These are phyloP conservation scores for Phyllosticta citribraziliensis DNA, from an alignment of 2,329 filamentous ascomycete species.

Conservation along the genomic window DNA sequence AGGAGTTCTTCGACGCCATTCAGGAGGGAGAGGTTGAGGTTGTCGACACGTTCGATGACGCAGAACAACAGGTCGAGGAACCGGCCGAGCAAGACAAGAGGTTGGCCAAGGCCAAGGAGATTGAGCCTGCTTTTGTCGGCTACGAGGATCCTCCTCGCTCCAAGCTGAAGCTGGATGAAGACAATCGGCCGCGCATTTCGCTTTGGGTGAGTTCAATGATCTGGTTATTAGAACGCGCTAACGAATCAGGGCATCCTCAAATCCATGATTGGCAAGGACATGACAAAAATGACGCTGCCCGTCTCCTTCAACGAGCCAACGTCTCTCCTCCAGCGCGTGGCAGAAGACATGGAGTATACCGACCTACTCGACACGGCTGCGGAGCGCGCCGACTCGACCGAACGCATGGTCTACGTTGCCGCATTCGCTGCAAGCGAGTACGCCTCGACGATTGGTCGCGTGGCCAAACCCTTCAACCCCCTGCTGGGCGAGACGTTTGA, in stretches of 20 bases:
- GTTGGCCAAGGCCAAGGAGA: conserved; percentile 47
- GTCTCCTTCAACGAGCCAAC: conserved; percentile 99
- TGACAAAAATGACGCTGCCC: conserved; percentile 98
- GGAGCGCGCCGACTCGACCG: conserved; percentile 74
- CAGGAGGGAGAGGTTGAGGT: conserved; percentile 87
- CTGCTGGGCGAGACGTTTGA: conserved; percentile 94
- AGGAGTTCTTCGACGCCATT: conserved; percentile 96
- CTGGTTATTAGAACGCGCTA: conserved; percentile 14
- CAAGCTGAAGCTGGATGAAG: conserved; percentile 77
- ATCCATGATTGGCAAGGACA: conserved; percentile 99
- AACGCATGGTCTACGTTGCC: conserved; percentile 87
- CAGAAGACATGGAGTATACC: conserved; percentile 96
- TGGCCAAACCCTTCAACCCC: conserved; percentile 97
- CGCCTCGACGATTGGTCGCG: conserved; percentile 89
- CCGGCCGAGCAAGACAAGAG: conserved; percentile 34
- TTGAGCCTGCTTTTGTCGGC: conserved; percentile 70
- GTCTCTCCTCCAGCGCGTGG: conserved; percentile 85
- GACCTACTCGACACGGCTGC: conserved; percentile 85
- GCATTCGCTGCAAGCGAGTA: conserved; percentile 96
- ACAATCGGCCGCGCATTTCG: conserved; percentile 86
- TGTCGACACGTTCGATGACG: conserved; percentile 43
- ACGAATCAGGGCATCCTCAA: conserved; percentile 73
- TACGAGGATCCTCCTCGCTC: conserved; percentile 83
- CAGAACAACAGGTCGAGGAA: conserved; percentile 28
- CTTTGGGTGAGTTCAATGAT: conserved; percentile 65